These are phyloP conservation scores for Pelomyxa schiedti DNA, from an alignment of 78 protist genomes.

Conservation along the genomic window DNA sequence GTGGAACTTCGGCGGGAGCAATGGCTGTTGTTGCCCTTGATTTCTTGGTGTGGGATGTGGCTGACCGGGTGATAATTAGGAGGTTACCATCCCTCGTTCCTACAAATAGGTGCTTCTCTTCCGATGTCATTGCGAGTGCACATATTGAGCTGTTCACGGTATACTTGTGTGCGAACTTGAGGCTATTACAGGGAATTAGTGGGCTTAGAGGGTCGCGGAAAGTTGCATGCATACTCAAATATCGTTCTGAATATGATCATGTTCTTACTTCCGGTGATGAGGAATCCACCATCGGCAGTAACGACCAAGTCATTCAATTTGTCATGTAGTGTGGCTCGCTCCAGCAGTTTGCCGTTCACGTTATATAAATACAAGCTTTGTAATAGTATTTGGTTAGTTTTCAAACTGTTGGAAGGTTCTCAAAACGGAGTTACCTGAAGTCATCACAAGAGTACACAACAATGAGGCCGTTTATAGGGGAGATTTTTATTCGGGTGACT, in stretches of 20 bases:
- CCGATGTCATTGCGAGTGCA: not conserved
- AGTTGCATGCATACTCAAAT: no score
- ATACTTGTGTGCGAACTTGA: not conserved
- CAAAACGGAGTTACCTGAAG: not conserved
- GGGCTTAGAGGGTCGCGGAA: no score
- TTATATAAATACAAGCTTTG: no score
- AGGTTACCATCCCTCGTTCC: not conserved
- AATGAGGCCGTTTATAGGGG: not conserved
- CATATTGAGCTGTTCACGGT: not conserved
- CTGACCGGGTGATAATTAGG: no score
- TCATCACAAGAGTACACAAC: not conserved
- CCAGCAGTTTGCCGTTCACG: not conserved
- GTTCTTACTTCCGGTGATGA: not conserved
- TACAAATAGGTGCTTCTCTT: not conserved
- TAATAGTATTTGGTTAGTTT: no score
- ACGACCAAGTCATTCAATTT: not conserved
- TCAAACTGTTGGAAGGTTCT: no score
- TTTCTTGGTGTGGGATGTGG: no score
- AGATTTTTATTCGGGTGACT: not conserved
- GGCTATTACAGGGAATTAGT: no score
- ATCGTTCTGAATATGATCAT: not conserved
- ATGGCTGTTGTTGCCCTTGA: no score
- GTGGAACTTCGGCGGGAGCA: no score
- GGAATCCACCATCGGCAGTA: not conserved
- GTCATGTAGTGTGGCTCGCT: not conserved